phyloP scores from a whole-genome alignment of 2,329 filamentous ascomycete genomes.

The Diaporthe helianthi region DNA sequence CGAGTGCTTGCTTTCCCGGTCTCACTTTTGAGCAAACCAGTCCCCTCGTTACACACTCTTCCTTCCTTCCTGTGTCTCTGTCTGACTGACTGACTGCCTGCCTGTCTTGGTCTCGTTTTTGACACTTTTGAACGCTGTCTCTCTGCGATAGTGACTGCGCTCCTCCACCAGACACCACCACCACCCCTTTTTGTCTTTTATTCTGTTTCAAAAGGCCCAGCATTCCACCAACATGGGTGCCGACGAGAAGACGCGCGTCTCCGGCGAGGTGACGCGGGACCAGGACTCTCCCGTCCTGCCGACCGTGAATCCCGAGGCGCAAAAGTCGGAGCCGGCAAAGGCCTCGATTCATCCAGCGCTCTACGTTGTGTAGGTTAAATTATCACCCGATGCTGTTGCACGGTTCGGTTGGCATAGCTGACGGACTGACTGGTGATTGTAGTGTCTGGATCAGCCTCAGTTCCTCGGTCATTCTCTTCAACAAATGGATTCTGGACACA shows the following conservation, averaged over 20 bases:
- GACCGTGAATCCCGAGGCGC: constrained; percentile 76
- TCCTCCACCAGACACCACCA: constrained; percentile 12
- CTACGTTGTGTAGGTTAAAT: constrained; percentile 73
- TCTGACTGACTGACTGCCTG: background rate
- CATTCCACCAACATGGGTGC: constrained; percentile 59
- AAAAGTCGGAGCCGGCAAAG: constrained; percentile 74
- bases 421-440: constrained; percentile 31
- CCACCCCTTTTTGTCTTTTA: background rate
- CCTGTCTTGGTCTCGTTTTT: background rate
- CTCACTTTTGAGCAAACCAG: constrained; percentile 23
- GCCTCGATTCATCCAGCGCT: constrained; percentile 77
- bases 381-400: background rate
- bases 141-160: background rate
- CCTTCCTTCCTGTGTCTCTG: constrained; percentile 9
- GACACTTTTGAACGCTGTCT: constrained; percentile 9
- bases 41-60: constrained; percentile 33
- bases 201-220: background rate
- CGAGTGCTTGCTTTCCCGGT: background rate
- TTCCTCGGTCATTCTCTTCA: constrained; percentile 96
- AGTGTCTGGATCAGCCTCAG: constrained; percentile 93
- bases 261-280: constrained; percentile 75
- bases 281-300: constrained; percentile 71
- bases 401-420: background rate
- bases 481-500: constrained; percentile 96
- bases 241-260: constrained; percentile 85